Base-by-base conservation (phyloP, 805 yeast genomes). In the Saccharomycopsis guyanensis region DNA sequence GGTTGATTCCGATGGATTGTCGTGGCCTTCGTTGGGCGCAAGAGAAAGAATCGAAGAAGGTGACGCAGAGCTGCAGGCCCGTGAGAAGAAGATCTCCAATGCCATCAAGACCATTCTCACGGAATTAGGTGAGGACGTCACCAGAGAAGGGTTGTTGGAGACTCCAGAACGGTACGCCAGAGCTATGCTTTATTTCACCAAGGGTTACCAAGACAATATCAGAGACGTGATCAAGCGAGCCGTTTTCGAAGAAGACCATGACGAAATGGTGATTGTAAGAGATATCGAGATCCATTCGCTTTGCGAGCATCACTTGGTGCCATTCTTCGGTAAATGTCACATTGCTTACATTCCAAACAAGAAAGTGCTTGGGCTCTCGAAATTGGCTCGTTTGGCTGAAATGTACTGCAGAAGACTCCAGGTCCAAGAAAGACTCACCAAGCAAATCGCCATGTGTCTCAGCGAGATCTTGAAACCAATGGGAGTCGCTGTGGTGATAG, bases 401-500 rank as follows among this genome's bases (percentile, higher is more conserved):
- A 88, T 93, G 96, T 93, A 88, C 60, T 75, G 95, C 3, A 78
- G 97, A 65, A 75, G 98, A 57, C 75, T 93, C 56, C 98, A 93
- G 66, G 98, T 93, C n/a, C 98, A 93, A 66, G 98, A 93, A 63
- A 73, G 98, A 55, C 73, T 93, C 52, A 93, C 98, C 10, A 93
- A 93, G 64, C 98, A 93, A 64, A 89, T 93, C 45, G 97, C 98
- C 27, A 86, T 88, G 84, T 97, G 97, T 1, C 66, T 93, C 46
- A 79, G 82, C 62, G 97, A 88, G 59, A 86, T 89, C 49, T 71
- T 93, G 58, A 82, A 84, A 59, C 98, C 98, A 15, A 76, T 89
- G 58, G 98, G 98, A 52, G 98, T 93, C 6, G 98, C 97, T 1
- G 98, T 93, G 35, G 97, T 93, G 23, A 88, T 93, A 58, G 98